Evolutionary conservation across 2,329 filamentous ascomycete genomes (phyloP), one percentile per base, ranked within the genome.

Genomic region (Alternaria panax): DNA sequence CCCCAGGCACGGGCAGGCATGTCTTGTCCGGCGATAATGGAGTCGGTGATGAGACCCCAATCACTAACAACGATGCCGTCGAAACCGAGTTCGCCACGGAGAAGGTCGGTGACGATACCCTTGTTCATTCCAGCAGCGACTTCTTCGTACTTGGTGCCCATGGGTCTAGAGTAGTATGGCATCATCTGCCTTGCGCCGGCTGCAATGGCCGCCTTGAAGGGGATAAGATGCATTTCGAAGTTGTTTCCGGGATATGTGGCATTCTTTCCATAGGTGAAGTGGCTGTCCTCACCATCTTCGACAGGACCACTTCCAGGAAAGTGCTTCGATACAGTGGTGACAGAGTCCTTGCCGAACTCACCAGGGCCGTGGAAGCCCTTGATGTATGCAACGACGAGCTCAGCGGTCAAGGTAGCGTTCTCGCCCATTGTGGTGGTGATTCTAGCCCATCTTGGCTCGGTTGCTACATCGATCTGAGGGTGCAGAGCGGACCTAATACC

Each of bases 81-180:
- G 55, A 84, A 86, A 2, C 83, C 82, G 0, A 85, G 74, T 46
- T 85, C 75, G 2, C 78, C 63, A 1, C 80, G 80, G 1, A 86
- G 72, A 0, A 86, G 78, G 30, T 79, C 81, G 0, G 83, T 85
- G 46, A 86, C 78, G 32, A 86, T 80, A 2, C 72, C 77, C 60
- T 82, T 83, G 74, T 85, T 85, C 72, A 86, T 84, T 0, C 79
- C 79, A 64, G 85, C 84, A 0, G 79, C 83, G 7, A 84, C 81
- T 12, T 80, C 65, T 28, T 83, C 81, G 52, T 79, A 83, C 24
- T 81, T 68, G 1, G 80, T 81, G 2, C 79, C 81, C 18, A 84
- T 78, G 0, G 83, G 83, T 1, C 80, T 76, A 0, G 81, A 82
- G 64, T 84, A 84, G 68, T 83, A 83, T 0, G 82, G 82, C 83